Conservation (phyloP, 2,329 filamentous ascomycete species). For the Aspergillus melleus region DNA sequence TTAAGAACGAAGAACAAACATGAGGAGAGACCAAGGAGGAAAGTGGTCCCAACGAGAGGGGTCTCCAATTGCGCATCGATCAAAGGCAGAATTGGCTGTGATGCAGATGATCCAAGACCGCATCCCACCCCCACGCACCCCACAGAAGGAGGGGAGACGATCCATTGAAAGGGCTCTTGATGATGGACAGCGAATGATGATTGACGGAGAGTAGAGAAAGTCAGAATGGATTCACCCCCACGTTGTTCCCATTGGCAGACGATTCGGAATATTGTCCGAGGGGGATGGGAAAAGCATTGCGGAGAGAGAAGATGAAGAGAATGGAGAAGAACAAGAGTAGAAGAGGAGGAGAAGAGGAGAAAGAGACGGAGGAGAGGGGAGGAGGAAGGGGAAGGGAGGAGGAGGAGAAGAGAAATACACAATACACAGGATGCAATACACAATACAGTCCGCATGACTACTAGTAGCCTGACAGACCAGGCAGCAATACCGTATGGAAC, state of each 20-base stretch:
- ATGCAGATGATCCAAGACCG: neutral
- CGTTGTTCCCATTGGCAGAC: neutral
- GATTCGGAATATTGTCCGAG: conserved; percentile 4
- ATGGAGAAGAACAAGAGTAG: neutral
- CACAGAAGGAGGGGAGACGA: conserved; percentile 11
- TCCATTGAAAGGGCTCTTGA: neutral
- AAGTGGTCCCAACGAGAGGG: conserved; percentile 5
- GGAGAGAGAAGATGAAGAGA: neutral
- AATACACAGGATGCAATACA: neutral
- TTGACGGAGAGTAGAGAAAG: neutral
- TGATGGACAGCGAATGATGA: neutral
- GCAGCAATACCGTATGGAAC: neutral
- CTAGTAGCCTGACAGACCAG: neutral
- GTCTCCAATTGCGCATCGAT: neutral
- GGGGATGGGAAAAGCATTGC: conserved; percentile 1
- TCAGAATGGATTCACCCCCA: neutral
- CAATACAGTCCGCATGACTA: no score
- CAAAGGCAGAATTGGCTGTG: neutral
- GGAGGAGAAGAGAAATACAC: neutral
- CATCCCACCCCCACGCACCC: conserved; percentile 12
- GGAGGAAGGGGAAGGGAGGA: neutral
- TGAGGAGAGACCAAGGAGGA: conserved; percentile 3
- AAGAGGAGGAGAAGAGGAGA: no score
- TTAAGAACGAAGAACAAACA: conserved; percentile 3
- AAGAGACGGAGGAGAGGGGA: neutral